Base-by-base conservation (phyloP, 78 protist genomes). In the Ministeria vibrans region DNA sequence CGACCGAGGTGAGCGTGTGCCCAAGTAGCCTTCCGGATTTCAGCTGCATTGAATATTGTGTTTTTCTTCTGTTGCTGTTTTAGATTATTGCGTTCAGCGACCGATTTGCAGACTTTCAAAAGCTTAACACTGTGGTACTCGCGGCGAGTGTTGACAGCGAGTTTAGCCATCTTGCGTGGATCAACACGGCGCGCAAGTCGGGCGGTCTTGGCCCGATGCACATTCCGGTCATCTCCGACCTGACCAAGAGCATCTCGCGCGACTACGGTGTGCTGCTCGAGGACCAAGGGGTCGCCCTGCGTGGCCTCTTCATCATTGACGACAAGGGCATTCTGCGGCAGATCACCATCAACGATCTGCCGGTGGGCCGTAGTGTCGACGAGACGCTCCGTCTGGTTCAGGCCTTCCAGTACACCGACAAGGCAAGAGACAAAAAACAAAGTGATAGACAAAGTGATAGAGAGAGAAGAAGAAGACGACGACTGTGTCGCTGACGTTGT, bases 171-270 rank as follows among this genome's bases (percentile, higher is more conserved):
- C 82, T 93, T 32, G 98, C 98, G 66, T 95, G 97, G 98, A 46
- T 83, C 77, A 89, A 95, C 75, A 89, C 92, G 28, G 92, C 97
- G 39, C 91, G 98, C 80, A 84, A 84, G 77, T 46, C 92, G n/a
- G 82, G 98, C 55, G 98, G 98, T 42, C 88, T 96, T 45, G 98
- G 98, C 55, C 74, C 78, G 55, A 84, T 95, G 82, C 28, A 90
- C 38, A 84, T 94, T 83, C 98, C 98, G 41, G 39, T 96, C 63
- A 27, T 96, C 23, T 63, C 95, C 0, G 98, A 96, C 70, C 49
- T 91, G 13, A 91, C 77, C 64, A 88, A 92, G 83, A 32, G n/a
- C 68, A 92, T 96, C 69, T 20, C 95, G 5, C 44, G 75, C 49
- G 87, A 87, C 81, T 95, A 95, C 44, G 97, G 97, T 55, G 95